Evolutionary conservation across 2,329 filamentous ascomycete species (phyloP).

Genomic region (Dothistroma pini): DNA sequence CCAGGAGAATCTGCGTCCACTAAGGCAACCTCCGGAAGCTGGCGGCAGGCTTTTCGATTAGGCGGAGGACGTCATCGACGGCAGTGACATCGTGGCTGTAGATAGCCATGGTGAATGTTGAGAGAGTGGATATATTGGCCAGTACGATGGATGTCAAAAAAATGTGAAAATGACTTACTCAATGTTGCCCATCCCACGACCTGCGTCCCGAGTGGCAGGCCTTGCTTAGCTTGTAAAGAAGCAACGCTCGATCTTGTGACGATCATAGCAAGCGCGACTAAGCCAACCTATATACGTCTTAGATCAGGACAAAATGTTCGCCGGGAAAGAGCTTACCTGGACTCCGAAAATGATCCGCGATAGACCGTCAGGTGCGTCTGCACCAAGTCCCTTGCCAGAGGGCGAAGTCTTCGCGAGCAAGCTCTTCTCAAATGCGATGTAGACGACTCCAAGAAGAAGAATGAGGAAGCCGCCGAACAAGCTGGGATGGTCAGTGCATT

Average conservation of each 20-base stretch:
- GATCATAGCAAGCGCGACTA: constrained; percentile 75
- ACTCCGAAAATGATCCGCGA: constrained; percentile 61
- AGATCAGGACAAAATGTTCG: constrained; percentile 33
- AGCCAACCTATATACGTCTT: constrained; percentile 55
- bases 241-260: constrained; percentile 83
- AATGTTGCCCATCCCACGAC: constrained; percentile 79
- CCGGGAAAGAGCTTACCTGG: constrained; percentile 46
- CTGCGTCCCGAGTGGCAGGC: constrained; percentile 83
- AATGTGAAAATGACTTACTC: constrained; percentile 44
- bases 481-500: constrained; percentile 42
- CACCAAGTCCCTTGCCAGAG: constrained; percentile 28
- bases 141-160: neutral
- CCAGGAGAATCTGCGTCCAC: constrained; percentile 12
- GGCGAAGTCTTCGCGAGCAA: constrained; percentile 47
- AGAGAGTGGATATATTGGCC: neutral
- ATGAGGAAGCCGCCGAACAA: constrained; percentile 74
- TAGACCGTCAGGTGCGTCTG: constrained; percentile 41
- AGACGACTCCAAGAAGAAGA: constrained; percentile 69
- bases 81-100: constrained; percentile 8
- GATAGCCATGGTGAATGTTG: constrained; percentile 11
- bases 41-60: constrained; percentile 17
- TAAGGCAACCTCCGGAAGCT: constrained; percentile 6
- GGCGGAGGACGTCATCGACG: constrained; percentile 15
- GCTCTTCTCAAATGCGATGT: constrained; percentile 73
- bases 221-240: constrained; percentile 78